Conservation (phyloP, 352 stramenopile genomes). For the Globisporangium mamillatum region DNA sequence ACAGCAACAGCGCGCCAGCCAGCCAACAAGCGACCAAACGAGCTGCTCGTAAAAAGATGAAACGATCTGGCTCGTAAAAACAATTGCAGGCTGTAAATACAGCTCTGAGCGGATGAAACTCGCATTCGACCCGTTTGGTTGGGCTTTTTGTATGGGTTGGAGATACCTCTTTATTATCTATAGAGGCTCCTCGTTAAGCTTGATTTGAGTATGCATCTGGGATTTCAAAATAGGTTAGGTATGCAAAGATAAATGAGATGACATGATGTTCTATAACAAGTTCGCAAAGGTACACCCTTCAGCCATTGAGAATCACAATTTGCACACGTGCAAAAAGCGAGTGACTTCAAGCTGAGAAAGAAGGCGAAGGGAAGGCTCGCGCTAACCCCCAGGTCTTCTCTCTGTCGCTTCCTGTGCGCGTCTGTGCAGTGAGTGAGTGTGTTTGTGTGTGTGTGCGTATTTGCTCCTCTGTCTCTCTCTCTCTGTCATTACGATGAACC, state of each 20-base stretch:
- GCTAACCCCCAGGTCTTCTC: not conserved
- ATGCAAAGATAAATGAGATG: not conserved
- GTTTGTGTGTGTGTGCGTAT: not conserved
- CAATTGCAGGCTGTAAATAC: not conserved
- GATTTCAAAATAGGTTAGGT: not conserved
- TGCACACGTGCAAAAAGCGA: slow-evolving; percentile 2
- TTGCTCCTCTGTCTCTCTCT: not conserved
- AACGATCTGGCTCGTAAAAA: slow-evolving; percentile 1
- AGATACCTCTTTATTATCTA: not conserved
- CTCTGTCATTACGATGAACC: slow-evolving; percentile 1
- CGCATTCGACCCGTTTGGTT: not conserved
- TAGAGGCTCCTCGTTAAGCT: not conserved
- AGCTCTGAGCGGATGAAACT: not conserved
- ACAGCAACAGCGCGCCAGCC: slow-evolving; percentile 7
- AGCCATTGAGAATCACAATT: not conserved
- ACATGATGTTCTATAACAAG: slow-evolving; percentile 1
- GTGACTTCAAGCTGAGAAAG: slow-evolving; percentile 11
- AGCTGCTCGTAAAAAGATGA: slow-evolving; percentile 5
- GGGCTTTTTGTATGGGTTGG: not conserved
- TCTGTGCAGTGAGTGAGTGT: not conserved
- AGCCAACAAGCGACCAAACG: not conserved
- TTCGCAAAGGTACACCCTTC: not conserved
- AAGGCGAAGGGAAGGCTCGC: not conserved
- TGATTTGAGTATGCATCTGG: not conserved
- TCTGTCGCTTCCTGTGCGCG: slow-evolving; percentile 2